A percentile compares a stretch with the other conserved stretches of the same genome.
These are phyloP conservation scores for Platanus orientalis DNA, from an alignment of 164 flowering plant species.

Conservation along the genomic window DNA sequence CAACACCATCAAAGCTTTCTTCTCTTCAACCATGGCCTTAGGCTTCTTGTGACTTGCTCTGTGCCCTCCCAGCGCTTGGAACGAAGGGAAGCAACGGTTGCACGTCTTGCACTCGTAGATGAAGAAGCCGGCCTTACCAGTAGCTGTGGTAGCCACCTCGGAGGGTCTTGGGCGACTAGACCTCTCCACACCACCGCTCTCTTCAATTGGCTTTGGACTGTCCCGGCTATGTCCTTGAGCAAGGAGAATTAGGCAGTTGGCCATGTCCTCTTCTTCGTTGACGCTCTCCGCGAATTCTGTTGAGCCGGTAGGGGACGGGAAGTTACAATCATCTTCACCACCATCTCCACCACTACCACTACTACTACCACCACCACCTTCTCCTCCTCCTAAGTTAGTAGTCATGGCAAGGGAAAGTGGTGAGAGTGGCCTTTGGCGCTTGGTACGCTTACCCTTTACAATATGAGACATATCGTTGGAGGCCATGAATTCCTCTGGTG, in stretches of 20 bases:
- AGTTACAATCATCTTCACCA: background rate
- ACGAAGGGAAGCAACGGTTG: constrained; percentile 45
- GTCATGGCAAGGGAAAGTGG: constrained; percentile 7
- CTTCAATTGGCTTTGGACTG: background rate
- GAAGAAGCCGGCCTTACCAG: constrained; percentile 27
- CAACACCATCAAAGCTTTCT: constrained; percentile 6
- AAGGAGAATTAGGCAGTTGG: constrained; percentile 52
- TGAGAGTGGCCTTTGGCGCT: constrained; percentile 37
- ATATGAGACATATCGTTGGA: constrained; percentile 10
- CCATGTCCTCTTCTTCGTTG: constrained; percentile 58
- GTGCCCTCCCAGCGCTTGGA: constrained; percentile 70
- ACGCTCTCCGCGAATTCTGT: constrained; percentile 18
- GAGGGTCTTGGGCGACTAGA: constrained; percentile 18
- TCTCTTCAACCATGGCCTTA: constrained; percentile 15
- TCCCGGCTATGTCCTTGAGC: constrained; percentile 31
- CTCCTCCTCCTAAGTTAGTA: constrained; percentile 22
- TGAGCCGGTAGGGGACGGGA: constrained; percentile 15
- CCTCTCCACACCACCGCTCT: constrained; percentile 3
- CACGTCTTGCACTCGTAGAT: constrained; percentile 64
- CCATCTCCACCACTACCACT: background rate
- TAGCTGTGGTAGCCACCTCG: constrained; percentile 7
- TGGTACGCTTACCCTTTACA: constrained; percentile 47
- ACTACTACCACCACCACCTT: background rate
- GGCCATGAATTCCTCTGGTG: constrained; percentile 23
- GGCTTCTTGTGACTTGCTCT: constrained; percentile 63